Percentiles rank a stretch among this genome's conserved stretches.
phyloP scores from a whole-genome alignment of 2,329 filamentous ascomycete species.

The Stachybotrys chartarum region DNA sequence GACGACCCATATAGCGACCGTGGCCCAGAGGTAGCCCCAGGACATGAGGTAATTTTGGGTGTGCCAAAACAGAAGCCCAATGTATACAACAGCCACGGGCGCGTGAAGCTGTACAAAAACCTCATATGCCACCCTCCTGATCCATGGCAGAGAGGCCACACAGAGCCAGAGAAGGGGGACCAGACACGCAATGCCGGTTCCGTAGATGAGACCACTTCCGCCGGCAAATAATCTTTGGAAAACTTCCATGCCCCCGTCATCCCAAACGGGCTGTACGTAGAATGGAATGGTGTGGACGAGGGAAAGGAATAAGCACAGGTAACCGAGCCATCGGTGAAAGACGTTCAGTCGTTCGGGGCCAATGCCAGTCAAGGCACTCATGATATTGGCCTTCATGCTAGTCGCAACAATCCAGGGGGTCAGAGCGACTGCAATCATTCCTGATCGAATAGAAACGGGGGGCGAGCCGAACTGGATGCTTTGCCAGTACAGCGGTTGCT shows the following conservation, averaged over 20 bases:
- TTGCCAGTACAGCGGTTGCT: constrained; percentile 82
- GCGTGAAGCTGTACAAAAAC: constrained; percentile 77
- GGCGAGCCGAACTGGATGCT: constrained; percentile 84
- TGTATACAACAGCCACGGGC: constrained; percentile 71
- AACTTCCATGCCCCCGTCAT: constrained; percentile 63
- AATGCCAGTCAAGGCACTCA: constrained; percentile 80
- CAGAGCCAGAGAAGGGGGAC: constrained; percentile 79
- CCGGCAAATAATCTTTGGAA: constrained; percentile 64
- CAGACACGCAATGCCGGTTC: constrained; percentile 75
- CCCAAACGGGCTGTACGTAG: constrained; percentile 81
- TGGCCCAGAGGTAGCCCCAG: constrained; percentile 83
- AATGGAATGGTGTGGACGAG: constrained; percentile 84
- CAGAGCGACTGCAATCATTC: constrained; percentile 88
- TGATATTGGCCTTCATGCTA: constrained; percentile 83
- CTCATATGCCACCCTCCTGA: constrained; percentile 76
- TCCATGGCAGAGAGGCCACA: constrained; percentile 71
- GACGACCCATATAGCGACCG: constrained; percentile 67
- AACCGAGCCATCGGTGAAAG: constrained; percentile 85
- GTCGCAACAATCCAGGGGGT: constrained; percentile 89
- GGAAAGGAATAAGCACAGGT: constrained; percentile 75
- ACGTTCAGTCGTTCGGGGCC: constrained; percentile 90
- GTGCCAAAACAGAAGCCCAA: constrained; percentile 91
- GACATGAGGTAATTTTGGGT: constrained; percentile 87
- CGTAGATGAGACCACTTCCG: constrained; percentile 66
- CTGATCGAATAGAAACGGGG: constrained; percentile 76